Conservation (phyloP, 1,139 yeast genomes). For the Zhuliangozyma blackwelliae region DNA sequence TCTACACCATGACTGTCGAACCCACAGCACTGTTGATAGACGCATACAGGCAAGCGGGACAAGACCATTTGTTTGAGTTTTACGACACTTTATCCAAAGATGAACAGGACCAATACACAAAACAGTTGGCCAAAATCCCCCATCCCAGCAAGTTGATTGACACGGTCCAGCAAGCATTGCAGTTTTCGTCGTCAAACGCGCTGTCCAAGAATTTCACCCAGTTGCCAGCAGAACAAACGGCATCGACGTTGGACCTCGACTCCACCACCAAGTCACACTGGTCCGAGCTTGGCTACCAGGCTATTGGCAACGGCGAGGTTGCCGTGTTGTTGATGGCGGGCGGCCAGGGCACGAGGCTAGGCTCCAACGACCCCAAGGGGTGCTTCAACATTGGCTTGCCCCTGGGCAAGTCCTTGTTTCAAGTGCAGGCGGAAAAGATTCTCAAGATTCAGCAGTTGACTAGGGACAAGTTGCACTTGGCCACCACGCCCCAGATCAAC, state of each 20-base stretch:
- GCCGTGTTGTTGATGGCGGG: conserved; percentile 95
- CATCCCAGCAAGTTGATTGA: conserved; percentile 38
- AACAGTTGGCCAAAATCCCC: conserved; percentile 37
- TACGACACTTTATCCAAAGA: conserved; percentile 30
- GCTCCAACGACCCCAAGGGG: conserved; percentile 88
- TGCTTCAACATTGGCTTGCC: conserved; percentile 87
- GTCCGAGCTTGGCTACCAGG: conserved; percentile 58
- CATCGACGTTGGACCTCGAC: conserved; percentile 44
- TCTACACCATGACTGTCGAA: conserved; percentile 10
- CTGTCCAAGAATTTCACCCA: conserved; percentile 41
- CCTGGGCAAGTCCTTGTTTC: conserved; percentile 78
- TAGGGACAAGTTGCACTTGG: conserved; percentile 19
- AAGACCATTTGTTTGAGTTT: conserved; percentile 40
- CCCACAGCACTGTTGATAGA: conserved; percentile 24
- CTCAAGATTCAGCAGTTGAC: conserved; percentile 54
- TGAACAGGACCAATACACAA: conserved; percentile 27
- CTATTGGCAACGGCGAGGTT: conserved; percentile 68
- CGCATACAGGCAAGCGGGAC: conserved; percentile 48
- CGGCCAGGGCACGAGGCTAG: conserved; percentile 95
- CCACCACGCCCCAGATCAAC: conserved; percentile 39
- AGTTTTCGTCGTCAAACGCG: conserved; percentile 33
- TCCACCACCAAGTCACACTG: conserved; percentile 37
- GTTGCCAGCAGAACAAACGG: conserved; percentile 46
- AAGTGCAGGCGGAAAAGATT: conserved; percentile 88
- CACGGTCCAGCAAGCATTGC: conserved; percentile 48